Conservation (phyloP, 2,329 filamentous ascomycete species). For the Plectosphaerella plurivora region DNA sequence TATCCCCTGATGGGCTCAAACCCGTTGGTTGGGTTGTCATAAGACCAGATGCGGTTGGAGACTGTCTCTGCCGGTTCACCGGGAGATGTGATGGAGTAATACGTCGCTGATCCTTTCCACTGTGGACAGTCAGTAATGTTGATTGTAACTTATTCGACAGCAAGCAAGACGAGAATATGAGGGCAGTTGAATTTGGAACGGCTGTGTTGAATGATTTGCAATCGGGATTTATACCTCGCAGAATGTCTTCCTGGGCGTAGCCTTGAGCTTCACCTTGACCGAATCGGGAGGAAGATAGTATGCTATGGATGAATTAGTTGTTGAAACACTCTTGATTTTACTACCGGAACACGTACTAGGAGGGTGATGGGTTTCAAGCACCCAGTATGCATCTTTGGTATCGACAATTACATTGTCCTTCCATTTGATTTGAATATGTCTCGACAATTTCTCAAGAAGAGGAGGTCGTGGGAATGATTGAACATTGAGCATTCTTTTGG, state of each 20-base stretch:
- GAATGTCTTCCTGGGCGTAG: slow-evolving; percentile 38
- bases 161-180: too few species aligned
- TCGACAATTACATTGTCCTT: slow-evolving; percentile 51
- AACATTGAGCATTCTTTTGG: slow-evolving; percentile 41
- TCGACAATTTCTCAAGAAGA: slow-evolving; percentile 45
- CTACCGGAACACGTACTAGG: slow-evolving; percentile 40
- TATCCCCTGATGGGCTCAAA: slow-evolving; percentile 51
- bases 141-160: too few species aligned
- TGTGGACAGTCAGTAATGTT: too few species aligned
- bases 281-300: slow-evolving; percentile 55
- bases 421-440: slow-evolving; percentile 54
- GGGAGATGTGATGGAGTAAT: slow-evolving; percentile 45
- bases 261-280: slow-evolving; percentile 40
- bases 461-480: slow-evolving; percentile 56
- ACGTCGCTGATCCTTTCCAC: slow-evolving; percentile 58
- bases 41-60: slow-evolving; percentile 53
- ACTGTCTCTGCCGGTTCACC: slow-evolving; percentile 26
- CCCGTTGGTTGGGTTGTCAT: slow-evolving; percentile 45
- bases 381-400: slow-evolving; percentile 56
- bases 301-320: slow-evolving; percentile 26
- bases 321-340: not conserved
- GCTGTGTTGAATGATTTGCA: too few species aligned
- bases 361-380: slow-evolving; percentile 58
- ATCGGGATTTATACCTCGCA: slow-evolving; percentile 34
- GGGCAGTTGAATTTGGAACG: too few species aligned